Percentiles rank a stretch among this genome's conserved stretches.
Evolutionary conservation across 1,139 yeast genomes (phyloP).

Genomic region (Geotrichum cucujoidarum): DNA sequence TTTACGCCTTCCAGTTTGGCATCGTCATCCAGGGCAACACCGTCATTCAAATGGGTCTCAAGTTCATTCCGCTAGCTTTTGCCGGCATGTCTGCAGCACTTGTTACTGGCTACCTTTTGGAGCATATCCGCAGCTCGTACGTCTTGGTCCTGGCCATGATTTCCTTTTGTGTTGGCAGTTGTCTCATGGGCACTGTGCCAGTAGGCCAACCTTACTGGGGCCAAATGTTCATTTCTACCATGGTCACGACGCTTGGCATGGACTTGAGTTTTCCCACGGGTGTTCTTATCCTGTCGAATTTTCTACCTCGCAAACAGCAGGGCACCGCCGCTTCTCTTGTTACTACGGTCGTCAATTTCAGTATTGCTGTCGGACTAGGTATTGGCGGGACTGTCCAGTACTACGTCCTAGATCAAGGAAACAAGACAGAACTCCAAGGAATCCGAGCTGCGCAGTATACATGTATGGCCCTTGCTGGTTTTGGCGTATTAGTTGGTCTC

Average conservation of each 20-base stretch:
- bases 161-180: constrained; percentile 42
- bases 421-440: constrained; percentile 37
- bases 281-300: constrained; percentile 46
- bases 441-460: constrained; percentile 45
- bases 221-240: constrained; percentile 46
- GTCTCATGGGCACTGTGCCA: constrained; percentile 46
- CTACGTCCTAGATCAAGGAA: constrained; percentile 37
- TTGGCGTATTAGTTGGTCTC: constrained; percentile 40
- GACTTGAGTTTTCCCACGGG: constrained; percentile 65
- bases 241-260: constrained; percentile 56
- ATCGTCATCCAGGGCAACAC: constrained; percentile 35
- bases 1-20: constrained; percentile 42
- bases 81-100: constrained; percentile 48
- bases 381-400: constrained; percentile 58
- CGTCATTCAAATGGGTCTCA: constrained; percentile 41
- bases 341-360: constrained; percentile 56
- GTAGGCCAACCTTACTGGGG: constrained; percentile 50
- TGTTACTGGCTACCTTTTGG: constrained; percentile 41
- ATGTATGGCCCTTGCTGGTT: constrained; percentile 51
- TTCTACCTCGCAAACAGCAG: constrained; percentile 52
- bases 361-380: constrained; percentile 60
- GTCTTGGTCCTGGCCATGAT: constrained; percentile 46
- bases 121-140: constrained; percentile 39
- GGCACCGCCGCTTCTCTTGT: constrained; percentile 65
- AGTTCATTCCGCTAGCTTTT: constrained; percentile 41